Evolutionary conservation across 352 stramenopile genomes (phyloP).

Genomic region (Phytopythium mirpurense): DNA sequence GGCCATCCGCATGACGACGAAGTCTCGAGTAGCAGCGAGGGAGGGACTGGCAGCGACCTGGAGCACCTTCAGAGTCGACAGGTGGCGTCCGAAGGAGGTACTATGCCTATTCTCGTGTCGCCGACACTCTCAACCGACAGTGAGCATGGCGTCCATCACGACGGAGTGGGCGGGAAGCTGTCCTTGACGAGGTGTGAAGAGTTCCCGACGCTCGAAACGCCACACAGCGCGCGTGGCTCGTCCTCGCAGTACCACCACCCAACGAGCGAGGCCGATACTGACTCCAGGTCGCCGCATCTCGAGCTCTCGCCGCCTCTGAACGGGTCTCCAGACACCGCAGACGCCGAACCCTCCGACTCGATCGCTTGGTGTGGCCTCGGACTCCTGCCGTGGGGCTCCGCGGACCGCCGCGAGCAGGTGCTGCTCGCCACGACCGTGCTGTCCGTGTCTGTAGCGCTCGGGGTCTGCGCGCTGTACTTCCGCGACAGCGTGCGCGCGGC

Average conservation of each 20-base stretch:
- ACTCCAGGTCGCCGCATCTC: background rate
- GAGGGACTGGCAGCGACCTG: no score
- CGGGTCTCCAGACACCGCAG: background rate
- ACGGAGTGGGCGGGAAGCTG: background rate
- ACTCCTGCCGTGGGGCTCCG: background rate
- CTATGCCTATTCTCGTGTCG: background rate
- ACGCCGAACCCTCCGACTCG: no score
- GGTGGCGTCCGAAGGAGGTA: background rate
- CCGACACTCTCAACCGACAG: background rate
- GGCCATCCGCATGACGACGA: conserved; percentile 2
- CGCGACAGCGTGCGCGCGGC: conserved; percentile 31
- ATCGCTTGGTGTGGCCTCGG: background rate
- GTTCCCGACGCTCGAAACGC: background rate
- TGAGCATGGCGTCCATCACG: background rate
- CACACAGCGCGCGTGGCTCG: background rate
- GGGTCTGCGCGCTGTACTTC: conserved; percentile 35
- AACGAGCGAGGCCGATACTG: background rate
- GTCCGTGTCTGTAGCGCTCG: conserved; percentile 39
- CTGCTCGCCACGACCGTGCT: conserved; percentile 32
- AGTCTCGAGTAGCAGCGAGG: conserved; percentile 2
- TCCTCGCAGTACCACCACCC: background rate
- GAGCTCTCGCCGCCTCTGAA: background rate
- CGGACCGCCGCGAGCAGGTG: conserved; percentile 17
- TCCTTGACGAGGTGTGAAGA: conserved; percentile 1
- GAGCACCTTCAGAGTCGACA: background rate